These are phyloP conservation scores for Talinum fruticosum DNA, from an alignment of 148 eudicot genomes.

Conservation along the genomic window DNA sequence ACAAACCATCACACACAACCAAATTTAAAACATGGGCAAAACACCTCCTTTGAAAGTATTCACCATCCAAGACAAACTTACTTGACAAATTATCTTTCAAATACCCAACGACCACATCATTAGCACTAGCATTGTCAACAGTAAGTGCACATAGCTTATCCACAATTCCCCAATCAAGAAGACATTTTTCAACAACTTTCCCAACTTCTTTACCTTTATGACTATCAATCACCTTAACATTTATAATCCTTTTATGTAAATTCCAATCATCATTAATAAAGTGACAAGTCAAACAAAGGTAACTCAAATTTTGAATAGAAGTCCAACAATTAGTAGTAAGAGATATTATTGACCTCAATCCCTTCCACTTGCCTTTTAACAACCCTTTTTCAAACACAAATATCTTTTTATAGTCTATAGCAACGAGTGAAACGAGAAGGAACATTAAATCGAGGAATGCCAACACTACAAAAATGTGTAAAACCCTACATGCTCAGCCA, in stretches of 20 bases:
- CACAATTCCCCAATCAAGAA: no score
- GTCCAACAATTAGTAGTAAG: background rate
- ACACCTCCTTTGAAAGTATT: slow-evolving; percentile 3
- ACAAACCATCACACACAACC: background rate
- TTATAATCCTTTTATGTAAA: background rate
- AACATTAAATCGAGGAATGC: background rate
- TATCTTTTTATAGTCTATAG: background rate
- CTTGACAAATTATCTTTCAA: no score
- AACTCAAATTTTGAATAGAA: slow-evolving; percentile 1
- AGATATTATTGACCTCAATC: background rate
- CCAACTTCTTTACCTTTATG: no score
- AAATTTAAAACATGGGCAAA: background rate
- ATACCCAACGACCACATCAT: no score
- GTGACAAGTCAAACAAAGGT: slow-evolving; percentile 9
- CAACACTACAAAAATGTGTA: background rate
- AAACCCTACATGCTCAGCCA: background rate
- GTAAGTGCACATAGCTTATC: no score
- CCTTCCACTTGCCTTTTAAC: background rate
- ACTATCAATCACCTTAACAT: no score
- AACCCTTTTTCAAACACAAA: background rate
- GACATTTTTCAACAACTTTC: no score
- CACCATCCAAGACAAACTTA: background rate
- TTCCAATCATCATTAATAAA: slow-evolving; percentile 11
- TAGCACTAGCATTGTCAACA: no score
- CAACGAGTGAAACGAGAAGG: slow-evolving; percentile 6